phyloP scores from a whole-genome alignment of 768 basidiomycete species.

The Boletus reticuloceps region DNA sequence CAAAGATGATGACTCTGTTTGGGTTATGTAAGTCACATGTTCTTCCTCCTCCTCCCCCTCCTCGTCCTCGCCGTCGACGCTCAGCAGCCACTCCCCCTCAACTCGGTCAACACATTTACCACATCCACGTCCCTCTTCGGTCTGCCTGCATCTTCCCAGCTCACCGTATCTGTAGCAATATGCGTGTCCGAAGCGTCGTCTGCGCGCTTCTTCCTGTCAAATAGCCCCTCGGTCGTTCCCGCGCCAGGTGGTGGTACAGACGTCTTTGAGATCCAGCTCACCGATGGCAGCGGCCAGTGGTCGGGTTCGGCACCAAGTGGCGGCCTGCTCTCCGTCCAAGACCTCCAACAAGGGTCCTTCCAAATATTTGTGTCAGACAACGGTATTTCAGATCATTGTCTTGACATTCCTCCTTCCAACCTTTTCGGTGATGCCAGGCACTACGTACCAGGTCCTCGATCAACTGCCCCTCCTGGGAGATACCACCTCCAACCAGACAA shows the following conservation, averaged over 20 bases:
- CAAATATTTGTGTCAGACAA: slow-evolving; percentile 56
- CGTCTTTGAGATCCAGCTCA: slow-evolving; percentile 47
- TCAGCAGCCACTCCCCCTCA: slow-evolving; percentile 33
- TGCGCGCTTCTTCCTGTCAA: slow-evolving; percentile 61
- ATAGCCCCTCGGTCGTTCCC: slow-evolving; percentile 40
- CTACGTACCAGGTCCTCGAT: slow-evolving; percentile 45
- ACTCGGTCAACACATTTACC: slow-evolving; percentile 35
- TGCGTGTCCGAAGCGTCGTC: slow-evolving; percentile 36
- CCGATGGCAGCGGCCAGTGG: slow-evolving; percentile 52
- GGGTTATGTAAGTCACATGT: not conserved
- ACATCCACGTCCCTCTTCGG: slow-evolving; percentile 35
- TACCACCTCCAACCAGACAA: slow-evolving; percentile 67
- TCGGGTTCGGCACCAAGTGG: slow-evolving; percentile 44
- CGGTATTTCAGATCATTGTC: slow-evolving; percentile 25
- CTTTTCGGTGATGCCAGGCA: slow-evolving; percentile 31
- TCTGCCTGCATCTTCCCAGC: slow-evolving; percentile 38
- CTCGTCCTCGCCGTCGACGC: not conserved
- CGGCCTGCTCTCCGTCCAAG: slow-evolving; percentile 51
- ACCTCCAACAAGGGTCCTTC: slow-evolving; percentile 42
- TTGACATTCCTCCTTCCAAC: not conserved
- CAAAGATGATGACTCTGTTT: not conserved
- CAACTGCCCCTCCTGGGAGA: slow-evolving; percentile 64
- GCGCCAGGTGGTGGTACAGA: slow-evolving; percentile 37
- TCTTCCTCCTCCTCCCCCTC: not conserved
- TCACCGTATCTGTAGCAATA: slow-evolving; percentile 49